phyloP scores from a whole-genome alignment of 1,284 basidiomycete genomes.

The Austropuccinia psidii region DNA sequence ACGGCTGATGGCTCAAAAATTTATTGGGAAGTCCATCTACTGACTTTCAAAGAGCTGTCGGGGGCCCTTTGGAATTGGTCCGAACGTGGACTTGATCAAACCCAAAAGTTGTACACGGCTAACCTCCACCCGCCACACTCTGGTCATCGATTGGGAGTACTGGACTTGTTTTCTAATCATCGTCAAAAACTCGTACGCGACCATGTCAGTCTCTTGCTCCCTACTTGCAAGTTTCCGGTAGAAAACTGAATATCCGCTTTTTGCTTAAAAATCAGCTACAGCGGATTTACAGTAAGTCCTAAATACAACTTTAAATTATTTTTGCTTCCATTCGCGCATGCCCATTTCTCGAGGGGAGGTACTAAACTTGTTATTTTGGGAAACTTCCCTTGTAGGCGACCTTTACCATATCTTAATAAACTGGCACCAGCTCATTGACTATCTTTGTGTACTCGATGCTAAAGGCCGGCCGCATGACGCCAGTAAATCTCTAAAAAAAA shows the following conservation, averaged over 20 bases:
- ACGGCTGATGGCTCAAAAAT: constrained; percentile 8
- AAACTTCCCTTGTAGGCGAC: not conserved
- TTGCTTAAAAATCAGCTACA: not conserved
- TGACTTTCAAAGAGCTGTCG: constrained; percentile 6
- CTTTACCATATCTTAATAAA: constrained; percentile 16
- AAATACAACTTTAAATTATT: not conserved
- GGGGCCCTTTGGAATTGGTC: constrained; percentile 24
- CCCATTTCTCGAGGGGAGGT: not conserved
- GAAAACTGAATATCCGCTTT: not conserved
- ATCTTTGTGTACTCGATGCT: not conserved
- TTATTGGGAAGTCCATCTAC: constrained; percentile 19
- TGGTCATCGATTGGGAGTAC: constrained; percentile 17
- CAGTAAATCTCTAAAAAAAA: constrained; percentile 2
- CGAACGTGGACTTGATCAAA: constrained; percentile 7
- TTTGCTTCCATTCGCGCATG: not conserved
- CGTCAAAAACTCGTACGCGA: constrained; percentile 22
- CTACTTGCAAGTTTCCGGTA: not conserved
- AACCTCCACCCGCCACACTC: not conserved
- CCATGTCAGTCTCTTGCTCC: not conserved
- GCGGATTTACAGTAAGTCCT: constrained; percentile 17
- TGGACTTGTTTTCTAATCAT: constrained; percentile 19
- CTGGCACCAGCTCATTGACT: constrained; percentile 19
- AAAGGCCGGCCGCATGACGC: not conserved
- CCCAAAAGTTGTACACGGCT: constrained; percentile 4
- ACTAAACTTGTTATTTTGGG: not conserved